These are phyloP conservation scores for Aspergillus leporis DNA, from an alignment of 495 filamentous ascomycete species.

Conservation along the genomic window DNA sequence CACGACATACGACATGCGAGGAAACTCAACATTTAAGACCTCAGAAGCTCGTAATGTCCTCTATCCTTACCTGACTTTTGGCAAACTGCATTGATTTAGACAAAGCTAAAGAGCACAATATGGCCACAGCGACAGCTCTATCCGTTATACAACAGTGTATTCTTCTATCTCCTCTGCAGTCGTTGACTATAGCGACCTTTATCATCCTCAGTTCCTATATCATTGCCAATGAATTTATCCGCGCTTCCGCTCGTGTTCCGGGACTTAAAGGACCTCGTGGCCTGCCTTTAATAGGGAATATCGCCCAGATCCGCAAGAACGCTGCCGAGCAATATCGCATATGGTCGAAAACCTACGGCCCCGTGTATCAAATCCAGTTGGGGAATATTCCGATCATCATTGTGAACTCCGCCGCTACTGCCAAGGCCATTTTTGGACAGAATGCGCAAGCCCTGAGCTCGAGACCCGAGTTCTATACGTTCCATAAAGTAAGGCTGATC, in stretches of 20 bases:
- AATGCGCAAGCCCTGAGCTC: constrained; percentile 61
- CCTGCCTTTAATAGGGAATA: constrained; percentile 62
- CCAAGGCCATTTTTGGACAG: constrained; percentile 57
- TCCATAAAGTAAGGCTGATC: constrained; percentile 53
- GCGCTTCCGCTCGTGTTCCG: constrained; percentile 47
- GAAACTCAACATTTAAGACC: neutral
- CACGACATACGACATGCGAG: no score
- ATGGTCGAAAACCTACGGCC: constrained; percentile 58
- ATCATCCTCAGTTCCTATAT: constrained; percentile 45
- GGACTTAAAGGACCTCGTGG: constrained; percentile 57
- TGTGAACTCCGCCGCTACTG: constrained; percentile 58
- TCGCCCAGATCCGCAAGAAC: constrained; percentile 59
- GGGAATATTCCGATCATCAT: constrained; percentile 63
- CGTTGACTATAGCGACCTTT: constrained; percentile 26
- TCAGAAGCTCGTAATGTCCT: neutral
- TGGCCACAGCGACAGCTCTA: constrained; percentile 34
- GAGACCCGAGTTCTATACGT: constrained; percentile 63
- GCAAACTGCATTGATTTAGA: neutral
- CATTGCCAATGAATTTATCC: constrained; percentile 53
- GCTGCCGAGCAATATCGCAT: constrained; percentile 60
- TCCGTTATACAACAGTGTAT: constrained; percentile 25
- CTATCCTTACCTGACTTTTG: neutral
- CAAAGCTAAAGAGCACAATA: constrained; percentile 11
- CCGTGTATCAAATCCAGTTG: constrained; percentile 64
- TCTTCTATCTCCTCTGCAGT: constrained; percentile 29